Base-by-base conservation (phyloP, 1,139 yeast genomes). In the Debaryomyces fabryi region DNA sequence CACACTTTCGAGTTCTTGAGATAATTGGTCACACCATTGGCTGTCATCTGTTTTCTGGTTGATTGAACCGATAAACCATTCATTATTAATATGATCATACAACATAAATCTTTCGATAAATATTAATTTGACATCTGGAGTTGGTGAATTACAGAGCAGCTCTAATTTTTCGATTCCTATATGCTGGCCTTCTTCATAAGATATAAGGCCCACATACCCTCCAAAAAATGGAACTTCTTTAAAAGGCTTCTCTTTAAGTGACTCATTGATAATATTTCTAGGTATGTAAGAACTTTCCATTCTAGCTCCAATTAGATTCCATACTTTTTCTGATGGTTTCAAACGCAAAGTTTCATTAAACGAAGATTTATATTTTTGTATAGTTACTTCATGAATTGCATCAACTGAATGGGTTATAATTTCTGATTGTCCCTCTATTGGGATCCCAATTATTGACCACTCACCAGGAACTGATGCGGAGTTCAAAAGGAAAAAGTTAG, bases 391-490 rank as follows among this genome's bases (percentile, higher is more conserved):
- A 2, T 62, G 46, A 37, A 63, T 63, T 3, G 61, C 64, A 49
- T 76, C 79, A 0, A 80, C 72, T 2, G 90, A 88, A 59, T 90
- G 92, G 1, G 89, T 79, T 23, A 90, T 73, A 1, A 85, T 80
- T 16, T 76, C 76, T 1, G 95, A 83, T 29, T 65, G 61, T 0
- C 70, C 72, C 1, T 56, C 55, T 12, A 76, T 77, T 0, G 95
- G 90, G 1, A 90, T 58, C 0, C 96, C 97, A 48, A 93, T 79
- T 9, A 93, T 84, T 0, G 96, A 84, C 93, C 96, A 90, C 51
- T 84, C 78, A 0, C 98, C 97, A 0, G 96, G 96, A 10, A 69
- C 60, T 0, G 91, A 77, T 0, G 95, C 93, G 1, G 96, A 87
- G 58, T 88, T 86, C 36, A 89, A 72, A 10, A 88, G 67, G 7